Percentiles rank a stretch among this genome's conserved stretches.
phyloP scores from a whole-genome alignment of 352 stramenopile genomes.

The Phytophthora tubulina region DNA sequence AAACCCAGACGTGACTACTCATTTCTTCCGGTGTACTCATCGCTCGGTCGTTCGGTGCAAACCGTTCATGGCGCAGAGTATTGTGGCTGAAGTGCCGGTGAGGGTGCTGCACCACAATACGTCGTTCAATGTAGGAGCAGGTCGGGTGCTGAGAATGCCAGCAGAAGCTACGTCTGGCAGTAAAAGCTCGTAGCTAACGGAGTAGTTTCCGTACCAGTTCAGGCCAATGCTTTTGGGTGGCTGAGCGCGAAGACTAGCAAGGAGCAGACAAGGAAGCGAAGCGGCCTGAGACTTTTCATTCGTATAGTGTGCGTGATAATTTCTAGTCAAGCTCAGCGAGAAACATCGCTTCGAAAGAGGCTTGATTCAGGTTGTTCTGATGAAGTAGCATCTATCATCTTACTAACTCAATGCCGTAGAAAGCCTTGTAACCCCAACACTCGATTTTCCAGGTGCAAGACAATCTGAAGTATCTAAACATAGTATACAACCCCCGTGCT shows the following conservation, averaged over 20 bases:
- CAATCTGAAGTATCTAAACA: too few species aligned
- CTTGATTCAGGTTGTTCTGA: too few species aligned
- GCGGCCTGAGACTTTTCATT: not conserved
- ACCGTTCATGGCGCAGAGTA: slow-evolving; percentile 30
- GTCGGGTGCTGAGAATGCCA: slow-evolving; percentile 26
- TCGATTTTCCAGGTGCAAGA: too few species aligned
- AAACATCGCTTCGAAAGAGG: too few species aligned
- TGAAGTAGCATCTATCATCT: too few species aligned
- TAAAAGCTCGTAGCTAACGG: slow-evolving; percentile 25
- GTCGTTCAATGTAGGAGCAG: slow-evolving; percentile 12
- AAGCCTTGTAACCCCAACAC: too few species aligned
- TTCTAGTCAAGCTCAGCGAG: not conserved
- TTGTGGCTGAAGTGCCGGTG: slow-evolving; percentile 37
- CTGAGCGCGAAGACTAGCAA: not conserved
- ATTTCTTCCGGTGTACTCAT: slow-evolving; percentile 46
- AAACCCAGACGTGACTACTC: slow-evolving; percentile 33
- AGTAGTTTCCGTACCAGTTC: slow-evolving; percentile 13
- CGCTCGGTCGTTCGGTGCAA: slow-evolving; percentile 45
- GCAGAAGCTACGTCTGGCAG: slow-evolving; percentile 23
- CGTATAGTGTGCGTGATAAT: not conserved
- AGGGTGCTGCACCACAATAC: slow-evolving; percentile 39
- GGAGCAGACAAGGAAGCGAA: not conserved
- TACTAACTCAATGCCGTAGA: too few species aligned
- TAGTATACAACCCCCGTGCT: too few species aligned
- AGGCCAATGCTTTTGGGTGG: not conserved